These are phyloP conservation scores for Samsoniella hepiali DNA, from an alignment of 2,329 filamentous ascomycete genomes.

Conservation along the genomic window DNA sequence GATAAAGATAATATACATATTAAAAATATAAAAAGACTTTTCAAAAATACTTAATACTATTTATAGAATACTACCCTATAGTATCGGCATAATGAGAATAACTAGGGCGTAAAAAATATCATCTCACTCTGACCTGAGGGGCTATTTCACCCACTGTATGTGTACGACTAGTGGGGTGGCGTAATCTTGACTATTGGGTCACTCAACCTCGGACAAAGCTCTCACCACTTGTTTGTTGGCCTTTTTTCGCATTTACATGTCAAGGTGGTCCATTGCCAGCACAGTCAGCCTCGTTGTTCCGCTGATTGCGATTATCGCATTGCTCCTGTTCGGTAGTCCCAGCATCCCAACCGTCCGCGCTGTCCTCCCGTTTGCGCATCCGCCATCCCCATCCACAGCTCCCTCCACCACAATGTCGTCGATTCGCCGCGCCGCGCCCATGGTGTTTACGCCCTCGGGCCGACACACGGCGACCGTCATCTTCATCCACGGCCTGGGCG, in stretches of 20 bases:
- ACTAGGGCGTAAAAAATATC: too few relatives aligned
- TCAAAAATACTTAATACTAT: too few relatives aligned
- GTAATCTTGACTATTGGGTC: background rate
- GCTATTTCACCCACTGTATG: too few relatives aligned
- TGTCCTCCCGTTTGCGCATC: background rate
- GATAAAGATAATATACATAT: too few relatives aligned
- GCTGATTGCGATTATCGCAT: background rate
- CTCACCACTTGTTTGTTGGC: background rate
- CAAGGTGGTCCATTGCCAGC: background rate
- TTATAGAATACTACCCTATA: too few relatives aligned
- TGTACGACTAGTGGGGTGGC: background rate
- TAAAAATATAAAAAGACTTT: too few relatives aligned
- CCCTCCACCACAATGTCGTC: constrained; percentile 24
- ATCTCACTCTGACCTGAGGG: too few relatives aligned
- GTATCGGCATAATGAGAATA: too few relatives aligned
- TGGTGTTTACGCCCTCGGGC: constrained; percentile 75
- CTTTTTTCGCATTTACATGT: background rate
- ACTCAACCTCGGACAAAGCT: background rate
- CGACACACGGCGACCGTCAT: constrained; percentile 94
- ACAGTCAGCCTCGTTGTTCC: background rate
- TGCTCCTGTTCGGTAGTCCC: background rate
- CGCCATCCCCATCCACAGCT: background rate
- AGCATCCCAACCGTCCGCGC: background rate
- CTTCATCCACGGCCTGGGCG: constrained; percentile 87
- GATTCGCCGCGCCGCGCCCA: constrained; percentile 41